phyloP scores from a whole-genome alignment of 805 yeast genomes.

The Pichia paraexigua region DNA sequence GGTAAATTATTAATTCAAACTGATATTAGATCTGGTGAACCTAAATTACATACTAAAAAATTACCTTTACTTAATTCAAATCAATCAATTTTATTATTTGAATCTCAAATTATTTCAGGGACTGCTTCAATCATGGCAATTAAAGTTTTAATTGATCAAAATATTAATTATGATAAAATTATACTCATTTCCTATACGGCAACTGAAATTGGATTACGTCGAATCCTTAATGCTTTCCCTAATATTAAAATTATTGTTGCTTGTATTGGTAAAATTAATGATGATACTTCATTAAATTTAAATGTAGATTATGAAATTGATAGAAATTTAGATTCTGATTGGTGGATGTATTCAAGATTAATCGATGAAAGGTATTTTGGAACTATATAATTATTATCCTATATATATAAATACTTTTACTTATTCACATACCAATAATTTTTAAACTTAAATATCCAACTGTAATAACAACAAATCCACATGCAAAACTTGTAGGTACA shows the following conservation, averaged over 20 bases:
- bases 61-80: constrained; percentile 38
- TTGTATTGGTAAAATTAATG: constrained; percentile 37
- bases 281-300: constrained; percentile 14
- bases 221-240: constrained; percentile 70
- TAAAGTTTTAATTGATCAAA: constrained; percentile 79
- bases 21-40: constrained; percentile 87
- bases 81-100: constrained; percentile 54
- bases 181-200: constrained; percentile 64
- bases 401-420: background rate
- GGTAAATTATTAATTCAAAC: constrained; percentile 87
- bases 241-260: constrained; percentile 64
- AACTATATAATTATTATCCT: constrained; percentile 26
- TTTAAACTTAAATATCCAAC: constrained; percentile 74
- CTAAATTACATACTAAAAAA: constrained; percentile 77
- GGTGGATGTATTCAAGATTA: constrained; percentile 60
- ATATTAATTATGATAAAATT: constrained; percentile 52
- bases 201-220: constrained; percentile 68
- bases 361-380: constrained; percentile 78
- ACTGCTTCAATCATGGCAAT: constrained; percentile 94
- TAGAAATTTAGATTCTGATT: constrained; percentile 27
- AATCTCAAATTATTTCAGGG: constrained; percentile 85
- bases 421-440: constrained; percentile 38
- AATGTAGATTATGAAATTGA: constrained; percentile 26
- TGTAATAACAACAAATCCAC: constrained; percentile 64
- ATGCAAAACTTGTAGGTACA: constrained; percentile 75